phyloP scores from a whole-genome alignment of 805 yeast genomes.

The Lachancea fermentati region DNA sequence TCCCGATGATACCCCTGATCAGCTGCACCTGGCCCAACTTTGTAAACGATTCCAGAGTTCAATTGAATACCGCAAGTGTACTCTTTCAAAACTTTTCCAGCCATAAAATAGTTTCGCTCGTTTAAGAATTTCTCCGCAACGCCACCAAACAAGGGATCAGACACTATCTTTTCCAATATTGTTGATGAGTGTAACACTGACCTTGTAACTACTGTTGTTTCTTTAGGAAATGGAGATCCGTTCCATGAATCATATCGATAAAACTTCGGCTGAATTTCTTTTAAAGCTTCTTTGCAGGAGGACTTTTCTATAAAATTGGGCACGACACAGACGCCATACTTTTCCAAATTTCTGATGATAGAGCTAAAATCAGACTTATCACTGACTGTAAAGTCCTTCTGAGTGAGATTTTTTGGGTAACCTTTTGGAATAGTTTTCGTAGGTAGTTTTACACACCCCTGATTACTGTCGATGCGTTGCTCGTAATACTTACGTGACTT shows the following conservation, averaged over 20 bases:
- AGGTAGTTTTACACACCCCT: too few relatives aligned
- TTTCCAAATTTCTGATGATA: slow-evolving; percentile 17
- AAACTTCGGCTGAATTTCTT: slow-evolving; percentile 22
- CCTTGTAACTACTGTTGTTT: slow-evolving; percentile 23
- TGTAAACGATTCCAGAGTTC: slow-evolving; percentile 24
- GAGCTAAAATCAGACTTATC: slow-evolving; percentile 6
- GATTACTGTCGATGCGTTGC: too few relatives aligned
- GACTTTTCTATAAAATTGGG: slow-evolving; percentile 15
- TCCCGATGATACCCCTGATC: slow-evolving; percentile 29
- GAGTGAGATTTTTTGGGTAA: too few relatives aligned
- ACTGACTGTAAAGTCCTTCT: slow-evolving; percentile 4
- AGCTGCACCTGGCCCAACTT: slow-evolving; percentile 28
- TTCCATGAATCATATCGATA: slow-evolving; percentile 23
- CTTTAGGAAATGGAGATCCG: slow-evolving; percentile 22
- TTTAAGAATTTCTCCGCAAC: slow-evolving; percentile 13
- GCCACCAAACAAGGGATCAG: slow-evolving; percentile 8
- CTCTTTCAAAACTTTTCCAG: slow-evolving; percentile 17
- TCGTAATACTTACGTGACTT: too few relatives aligned
- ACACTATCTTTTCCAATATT: slow-evolving; percentile 12
- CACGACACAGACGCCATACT: slow-evolving; percentile 25
- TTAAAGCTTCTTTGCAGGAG: slow-evolving; percentile 13
- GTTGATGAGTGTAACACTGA: slow-evolving; percentile 15
- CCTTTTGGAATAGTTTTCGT: too few relatives aligned
- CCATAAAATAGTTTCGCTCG: slow-evolving; percentile 17
- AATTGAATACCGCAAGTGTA: slow-evolving; percentile 18